Conservation (phyloP, 768 basidiomycete species). For the Tulasnella calospora region DNA sequence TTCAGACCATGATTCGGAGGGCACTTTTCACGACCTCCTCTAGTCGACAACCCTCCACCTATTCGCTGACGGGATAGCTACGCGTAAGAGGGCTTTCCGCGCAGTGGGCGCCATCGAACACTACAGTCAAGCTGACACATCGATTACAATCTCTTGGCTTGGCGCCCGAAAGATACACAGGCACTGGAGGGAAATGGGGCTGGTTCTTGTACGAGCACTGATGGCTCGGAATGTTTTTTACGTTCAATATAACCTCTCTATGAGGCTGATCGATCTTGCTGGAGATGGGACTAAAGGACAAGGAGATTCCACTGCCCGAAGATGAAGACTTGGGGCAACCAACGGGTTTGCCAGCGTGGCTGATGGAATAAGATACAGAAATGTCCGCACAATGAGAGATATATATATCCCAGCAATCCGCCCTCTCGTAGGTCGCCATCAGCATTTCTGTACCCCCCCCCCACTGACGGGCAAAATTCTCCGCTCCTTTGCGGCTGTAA, state of each 20-base stretch:
- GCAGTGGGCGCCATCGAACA: slow-evolving; percentile 3
- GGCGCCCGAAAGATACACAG: background rate
- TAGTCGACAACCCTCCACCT: no score
- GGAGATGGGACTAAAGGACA: slow-evolving; percentile 10
- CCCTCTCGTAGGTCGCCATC: no score
- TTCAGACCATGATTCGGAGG: no score
- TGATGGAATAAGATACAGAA: background rate
- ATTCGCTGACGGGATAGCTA: no score
- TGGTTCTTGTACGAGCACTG: slow-evolving; percentile 9
- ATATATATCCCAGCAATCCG: no score
- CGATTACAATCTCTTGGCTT: background rate
- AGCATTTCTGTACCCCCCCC: no score
- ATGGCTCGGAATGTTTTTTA: background rate
- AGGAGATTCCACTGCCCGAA: slow-evolving; percentile 1
- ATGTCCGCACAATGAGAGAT: no score
- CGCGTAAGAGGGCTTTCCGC: background rate
- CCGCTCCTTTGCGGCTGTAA: no score
- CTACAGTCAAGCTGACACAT: background rate
- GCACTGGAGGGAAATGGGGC: background rate
- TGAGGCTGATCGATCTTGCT: background rate
- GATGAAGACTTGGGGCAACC: background rate
- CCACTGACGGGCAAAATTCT: no score
- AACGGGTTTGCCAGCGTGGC: background rate
- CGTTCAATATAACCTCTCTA: background rate
- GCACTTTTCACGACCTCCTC: no score